A percentile compares a stretch with the other conserved stretches of the same genome.
Conservation (phyloP, 768 basidiomycete genomes). For the Tricholoma terreum region DNA sequence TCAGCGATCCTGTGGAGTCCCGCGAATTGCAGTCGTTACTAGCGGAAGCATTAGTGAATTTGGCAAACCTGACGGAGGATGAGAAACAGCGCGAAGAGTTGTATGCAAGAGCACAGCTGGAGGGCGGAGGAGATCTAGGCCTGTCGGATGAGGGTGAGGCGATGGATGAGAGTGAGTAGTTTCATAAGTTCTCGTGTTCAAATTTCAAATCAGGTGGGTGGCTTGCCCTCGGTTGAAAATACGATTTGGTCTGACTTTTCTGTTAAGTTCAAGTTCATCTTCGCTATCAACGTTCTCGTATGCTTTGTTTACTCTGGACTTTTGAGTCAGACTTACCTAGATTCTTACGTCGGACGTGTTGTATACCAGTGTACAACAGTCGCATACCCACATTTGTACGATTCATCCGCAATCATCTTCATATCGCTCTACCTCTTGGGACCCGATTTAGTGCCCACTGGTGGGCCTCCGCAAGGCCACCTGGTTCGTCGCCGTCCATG, state of each 20-base stretch:
- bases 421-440: not conserved
- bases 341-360: not conserved
- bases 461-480: not conserved
- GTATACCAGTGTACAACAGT: not conserved
- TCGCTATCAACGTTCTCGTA: not conserved
- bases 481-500: not conserved
- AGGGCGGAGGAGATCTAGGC: conserved; percentile 40
- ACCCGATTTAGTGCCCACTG: not conserved
- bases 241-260: not conserved
- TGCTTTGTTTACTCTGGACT: not conserved
- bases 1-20: conserved; percentile 14
- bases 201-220: not conserved
- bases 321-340: not conserved
- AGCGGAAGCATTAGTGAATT: conserved; percentile 54
- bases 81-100: conserved; percentile 46
- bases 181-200: not conserved
- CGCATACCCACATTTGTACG: not conserved
- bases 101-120: conserved; percentile 48
- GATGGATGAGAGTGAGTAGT: conserved; percentile 12
- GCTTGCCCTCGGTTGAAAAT: not conserved
- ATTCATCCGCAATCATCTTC: not conserved
- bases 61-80: conserved; percentile 57
- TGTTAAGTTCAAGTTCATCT: not conserved
- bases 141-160: conserved; percentile 26
- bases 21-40: conserved; percentile 36